A percentile compares a stretch with the other conserved stretches of the same genome.
Conservation (phyloP, 2,329 filamentous ascomycete genomes). For the Sordariomycetes sp. region DNA sequence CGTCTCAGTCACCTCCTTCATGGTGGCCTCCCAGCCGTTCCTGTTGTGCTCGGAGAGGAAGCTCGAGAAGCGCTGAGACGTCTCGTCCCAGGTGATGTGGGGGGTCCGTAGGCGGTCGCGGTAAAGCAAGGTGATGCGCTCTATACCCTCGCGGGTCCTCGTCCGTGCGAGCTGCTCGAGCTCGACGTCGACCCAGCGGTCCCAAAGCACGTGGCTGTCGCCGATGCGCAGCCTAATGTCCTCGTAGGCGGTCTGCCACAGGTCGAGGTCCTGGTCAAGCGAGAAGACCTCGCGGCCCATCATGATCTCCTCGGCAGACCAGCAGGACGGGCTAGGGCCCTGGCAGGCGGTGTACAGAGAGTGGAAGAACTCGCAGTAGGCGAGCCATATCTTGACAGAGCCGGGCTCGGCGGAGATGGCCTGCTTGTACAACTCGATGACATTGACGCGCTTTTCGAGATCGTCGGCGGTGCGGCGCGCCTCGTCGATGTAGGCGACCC, state of each 20-base stretch:
- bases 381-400: conserved; percentile 61
- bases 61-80: conserved; percentile 59
- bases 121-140: conserved; percentile 56
- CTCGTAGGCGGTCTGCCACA: conserved; percentile 60
- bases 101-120: conserved; percentile 58
- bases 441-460: conserved; percentile 52
- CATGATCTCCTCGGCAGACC: conserved; percentile 54
- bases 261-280: conserved; percentile 48
- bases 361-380: conserved; percentile 69
- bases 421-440: conserved; percentile 60
- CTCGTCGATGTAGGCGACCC: conserved; percentile 67
- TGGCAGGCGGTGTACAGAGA: conserved; percentile 38
- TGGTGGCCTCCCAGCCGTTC: conserved; percentile 57
- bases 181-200: conserved; percentile 62
- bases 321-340: conserved; percentile 12
- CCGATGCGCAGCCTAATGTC: conserved; percentile 61
- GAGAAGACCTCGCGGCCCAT: conserved; percentile 61
- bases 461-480: conserved; percentile 45
- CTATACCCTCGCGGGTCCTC: conserved; percentile 40
- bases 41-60: conserved; percentile 63
- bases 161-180: conserved; percentile 50
- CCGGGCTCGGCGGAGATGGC: conserved; percentile 59
- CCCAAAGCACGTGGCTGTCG: conserved; percentile 69
- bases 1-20: conserved; percentile 52
- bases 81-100: conserved; percentile 62